Percentiles rank a stretch among this genome's conserved stretches.
Evolutionary conservation across 805 yeast species (phyloP).

Genomic region (Starmerella sp.): DNA sequence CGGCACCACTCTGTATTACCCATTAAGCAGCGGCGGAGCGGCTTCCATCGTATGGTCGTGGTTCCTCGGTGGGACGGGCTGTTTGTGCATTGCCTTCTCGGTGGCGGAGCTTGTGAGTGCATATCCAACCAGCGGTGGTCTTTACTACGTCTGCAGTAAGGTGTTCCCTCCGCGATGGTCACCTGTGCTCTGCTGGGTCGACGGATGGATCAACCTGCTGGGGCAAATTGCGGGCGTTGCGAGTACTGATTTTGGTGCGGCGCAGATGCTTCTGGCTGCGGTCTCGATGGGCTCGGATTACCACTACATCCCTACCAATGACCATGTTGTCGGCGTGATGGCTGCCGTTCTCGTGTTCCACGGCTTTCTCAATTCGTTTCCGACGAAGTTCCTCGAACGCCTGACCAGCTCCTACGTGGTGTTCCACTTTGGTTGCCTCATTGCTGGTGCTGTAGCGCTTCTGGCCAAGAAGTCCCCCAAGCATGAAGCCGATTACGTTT

Average conservation of each 20-base stretch:
- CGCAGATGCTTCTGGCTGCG: constrained; percentile 28
- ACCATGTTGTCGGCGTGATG: constrained; percentile 26
- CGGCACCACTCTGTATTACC: constrained; percentile 42
- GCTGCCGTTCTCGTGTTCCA: constrained; percentile 39
- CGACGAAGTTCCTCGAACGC: constrained; percentile 40
- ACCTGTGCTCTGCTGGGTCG: constrained; percentile 44
- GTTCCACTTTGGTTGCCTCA: constrained; percentile 38
- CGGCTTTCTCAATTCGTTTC: constrained; percentile 41
- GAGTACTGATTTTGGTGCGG: constrained; percentile 30
- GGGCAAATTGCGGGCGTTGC: constrained; percentile 31
- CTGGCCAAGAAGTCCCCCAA: constrained; percentile 42
- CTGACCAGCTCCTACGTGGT: constrained; percentile 44
- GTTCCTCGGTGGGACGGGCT: constrained; percentile 44
- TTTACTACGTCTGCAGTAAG: constrained; percentile 44
- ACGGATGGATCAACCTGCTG: constrained; percentile 40
- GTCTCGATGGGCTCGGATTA: constrained; percentile 29
- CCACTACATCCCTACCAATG: constrained; percentile 26
- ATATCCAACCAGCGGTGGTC: constrained; percentile 67
- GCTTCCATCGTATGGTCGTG: constrained; percentile 57
- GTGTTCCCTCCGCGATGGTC: constrained; percentile 32
- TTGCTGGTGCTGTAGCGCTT: constrained; percentile 43
- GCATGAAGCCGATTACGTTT: constrained; percentile 38
- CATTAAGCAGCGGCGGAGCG: constrained; percentile 46
- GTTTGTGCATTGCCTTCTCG: constrained; percentile 44
- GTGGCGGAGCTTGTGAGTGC: constrained; percentile 60